These are phyloP conservation scores for Lophiotrema nucula DNA, from an alignment of 495 filamentous ascomycete species.

Conservation along the genomic window DNA sequence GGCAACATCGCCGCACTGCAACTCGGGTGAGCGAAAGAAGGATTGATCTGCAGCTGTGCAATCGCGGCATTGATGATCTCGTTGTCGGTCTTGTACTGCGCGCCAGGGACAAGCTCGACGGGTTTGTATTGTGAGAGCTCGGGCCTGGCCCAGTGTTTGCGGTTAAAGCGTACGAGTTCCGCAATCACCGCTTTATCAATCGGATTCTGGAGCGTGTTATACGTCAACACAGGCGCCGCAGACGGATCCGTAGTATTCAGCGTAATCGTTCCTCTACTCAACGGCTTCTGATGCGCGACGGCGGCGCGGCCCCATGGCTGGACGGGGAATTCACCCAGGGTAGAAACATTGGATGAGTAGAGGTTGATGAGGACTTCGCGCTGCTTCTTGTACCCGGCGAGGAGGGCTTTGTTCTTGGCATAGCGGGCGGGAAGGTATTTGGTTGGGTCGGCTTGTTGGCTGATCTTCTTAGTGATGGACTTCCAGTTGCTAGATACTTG, in stretches of 20 bases:
- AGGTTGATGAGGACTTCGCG: slow-evolving; percentile 10
- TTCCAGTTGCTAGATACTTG: not conserved
- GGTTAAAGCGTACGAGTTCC: slow-evolving; percentile 8
- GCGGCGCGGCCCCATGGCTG: not conserved
- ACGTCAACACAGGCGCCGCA: slow-evolving; percentile 21
- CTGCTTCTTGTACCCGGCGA: slow-evolving; percentile 12
- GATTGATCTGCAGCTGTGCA: slow-evolving; percentile 1
- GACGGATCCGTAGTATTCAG: slow-evolving; percentile 17
- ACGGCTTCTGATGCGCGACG: slow-evolving; percentile 12
- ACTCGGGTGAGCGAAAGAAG: slow-evolving; percentile 18
- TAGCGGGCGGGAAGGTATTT: slow-evolving; percentile 17
- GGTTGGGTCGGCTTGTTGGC: slow-evolving; percentile 8
- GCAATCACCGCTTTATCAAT: slow-evolving; percentile 14
- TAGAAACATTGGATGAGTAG: slow-evolving; percentile 3
- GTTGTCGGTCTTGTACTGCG: slow-evolving; percentile 13
- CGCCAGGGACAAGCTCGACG: slow-evolving; percentile 17
- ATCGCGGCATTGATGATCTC: slow-evolving; percentile 8
- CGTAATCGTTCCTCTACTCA: slow-evolving; percentile 14
- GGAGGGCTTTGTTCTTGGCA: slow-evolving; percentile 13
- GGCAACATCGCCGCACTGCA: slow-evolving; percentile 6
- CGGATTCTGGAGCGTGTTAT: slow-evolving; percentile 16
- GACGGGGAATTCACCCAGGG: slow-evolving; percentile 10
- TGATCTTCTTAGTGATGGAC: not conserved
- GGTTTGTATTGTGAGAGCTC: slow-evolving; percentile 7
- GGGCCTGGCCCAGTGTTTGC: slow-evolving; percentile 13